Base-by-base conservation (phyloP, 2,329 filamentous ascomycete species). In the Coniella vitis region DNA sequence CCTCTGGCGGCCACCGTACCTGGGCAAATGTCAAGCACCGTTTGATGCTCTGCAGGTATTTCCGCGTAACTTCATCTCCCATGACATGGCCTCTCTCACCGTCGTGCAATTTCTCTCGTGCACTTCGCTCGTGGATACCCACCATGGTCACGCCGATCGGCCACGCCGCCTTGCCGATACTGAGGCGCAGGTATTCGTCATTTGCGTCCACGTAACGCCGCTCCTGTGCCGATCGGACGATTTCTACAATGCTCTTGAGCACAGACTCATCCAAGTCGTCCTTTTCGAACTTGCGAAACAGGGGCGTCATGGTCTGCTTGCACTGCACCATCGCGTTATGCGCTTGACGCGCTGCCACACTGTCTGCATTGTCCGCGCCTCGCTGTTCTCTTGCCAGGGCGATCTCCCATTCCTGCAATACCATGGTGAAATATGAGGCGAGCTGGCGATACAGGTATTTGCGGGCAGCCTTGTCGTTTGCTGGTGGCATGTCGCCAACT, bases 91-190 rank as follows among this genome's bases (percentile, higher is more conserved):
- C 93, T 61, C 90, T 85, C 61, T 85, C 82, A 51, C 84, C 85
- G 65, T 93, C 82, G 64, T 97, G 90, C 52, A 98, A 72, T 70
- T 98, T 98, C 70, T 98, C 93, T 55, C 93, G 81, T 17, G 93
- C 91, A 57, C 86, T 93, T 62, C 93, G 83, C 74, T 97, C 93
- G 78, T 98, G 93, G 60, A 98, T 98, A 74, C 93, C 93, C 61
- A 98, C 93, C 93, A 97, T 98, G 65, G 93, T 98, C 35, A 98
- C 93, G 69, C 93, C 93, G 61, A 98, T 98, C 20, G 93, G 93
- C 93, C 93, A 98, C 14, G 93, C 93, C 57, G 90, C 90, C 71
- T 95, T 95, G 56, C 90, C 90, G 61, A 98, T 98, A 64, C 88
- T 95, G 47, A 98, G 74, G 46, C 88, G 78, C 53, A 98, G 73